Conservation (phyloP, 768 basidiomycete species). For the Pisolithus tinctorius region DNA sequence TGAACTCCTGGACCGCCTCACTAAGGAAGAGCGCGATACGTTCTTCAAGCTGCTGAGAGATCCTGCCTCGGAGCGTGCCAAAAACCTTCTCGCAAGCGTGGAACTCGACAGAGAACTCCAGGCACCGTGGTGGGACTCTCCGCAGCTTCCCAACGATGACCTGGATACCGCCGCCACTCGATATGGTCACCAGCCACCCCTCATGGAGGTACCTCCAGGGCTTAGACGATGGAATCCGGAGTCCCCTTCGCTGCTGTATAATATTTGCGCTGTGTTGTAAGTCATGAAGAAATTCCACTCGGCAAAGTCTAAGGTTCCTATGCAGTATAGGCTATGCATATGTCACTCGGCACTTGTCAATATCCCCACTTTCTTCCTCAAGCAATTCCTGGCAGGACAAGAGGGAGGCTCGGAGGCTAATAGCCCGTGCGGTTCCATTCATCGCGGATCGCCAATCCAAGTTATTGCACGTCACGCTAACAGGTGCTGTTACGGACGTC, state of each 20-base stretch:
- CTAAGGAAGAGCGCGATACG: conserved; percentile 48
- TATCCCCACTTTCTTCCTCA: conserved; percentile 48
- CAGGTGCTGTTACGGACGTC: conserved; percentile 50
- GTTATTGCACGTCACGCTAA: conserved; percentile 43
- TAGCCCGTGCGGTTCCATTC: conserved; percentile 58
- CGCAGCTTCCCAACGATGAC: conserved; percentile 1
- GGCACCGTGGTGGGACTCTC: conserved; percentile 71
- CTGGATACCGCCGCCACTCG: conserved; percentile 3
- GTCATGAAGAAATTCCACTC: conserved; percentile 18
- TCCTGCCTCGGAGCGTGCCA: conserved; percentile 54
- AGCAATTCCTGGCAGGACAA: conserved; percentile 35
- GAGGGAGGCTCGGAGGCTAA: conserved; percentile 38
- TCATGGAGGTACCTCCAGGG: conserved; percentile 40
- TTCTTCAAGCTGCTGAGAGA: conserved; percentile 57
- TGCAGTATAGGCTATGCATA: conserved; percentile 65
- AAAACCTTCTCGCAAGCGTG: conserved; percentile 51
- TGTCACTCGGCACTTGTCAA: conserved; percentile 52
- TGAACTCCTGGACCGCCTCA: conserved; percentile 56
- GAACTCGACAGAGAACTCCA: conserved; percentile 43
- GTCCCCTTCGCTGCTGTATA: conserved; percentile 52
- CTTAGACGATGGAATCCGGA: conserved; percentile 35
- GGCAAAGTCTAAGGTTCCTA: not conserved
- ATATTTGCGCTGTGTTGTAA: conserved; percentile 62
- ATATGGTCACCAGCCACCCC: conserved; percentile 35
- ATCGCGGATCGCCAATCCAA: conserved; percentile 54